Conservation (phyloP, 768 basidiomycete species). For the Suillus sp. region DNA sequence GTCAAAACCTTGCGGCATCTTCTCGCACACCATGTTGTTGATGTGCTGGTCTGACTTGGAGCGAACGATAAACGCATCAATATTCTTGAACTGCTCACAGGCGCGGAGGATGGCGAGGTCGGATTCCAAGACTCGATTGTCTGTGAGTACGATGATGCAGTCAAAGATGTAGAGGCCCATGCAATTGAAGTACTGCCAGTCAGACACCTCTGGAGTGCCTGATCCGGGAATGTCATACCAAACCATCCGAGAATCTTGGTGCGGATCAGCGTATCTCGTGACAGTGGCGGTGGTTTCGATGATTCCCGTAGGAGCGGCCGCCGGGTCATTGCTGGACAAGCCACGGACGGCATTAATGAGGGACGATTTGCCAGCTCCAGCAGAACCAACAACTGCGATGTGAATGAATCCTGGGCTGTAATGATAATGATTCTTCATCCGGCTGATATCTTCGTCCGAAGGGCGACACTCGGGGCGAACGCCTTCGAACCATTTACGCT, state of each 20-base stretch:
- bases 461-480: neutral
- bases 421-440: neutral
- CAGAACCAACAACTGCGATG: neutral
- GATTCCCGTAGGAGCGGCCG: neutral
- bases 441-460: neutral
- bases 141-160: neutral
- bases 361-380: neutral
- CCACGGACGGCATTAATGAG: neutral
- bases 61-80: slow-evolving; percentile 16
- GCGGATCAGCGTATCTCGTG: neutral
- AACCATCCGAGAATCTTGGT: neutral
- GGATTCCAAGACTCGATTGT: neutral
- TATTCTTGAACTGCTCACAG: neutral
- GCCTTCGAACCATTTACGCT: neutral
- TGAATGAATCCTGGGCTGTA: neutral
- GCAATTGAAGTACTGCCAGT: neutral
- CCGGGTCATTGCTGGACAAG: neutral
- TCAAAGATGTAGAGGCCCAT: neutral
- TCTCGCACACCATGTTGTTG: slow-evolving; percentile 15
- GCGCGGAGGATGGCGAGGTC: neutral
- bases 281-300: neutral
- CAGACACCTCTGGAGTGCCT: neutral
- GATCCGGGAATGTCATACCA: neutral
- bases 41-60: slow-evolving; percentile 21
- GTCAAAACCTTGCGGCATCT: slow-evolving; percentile 1